Percentiles rank a stretch among this genome's conserved stretches.
These are phyloP conservation scores for Cutaneotrichosporon sp. DNA, from an alignment of 1,284 basidiomycete species.

Conservation along the genomic window DNA sequence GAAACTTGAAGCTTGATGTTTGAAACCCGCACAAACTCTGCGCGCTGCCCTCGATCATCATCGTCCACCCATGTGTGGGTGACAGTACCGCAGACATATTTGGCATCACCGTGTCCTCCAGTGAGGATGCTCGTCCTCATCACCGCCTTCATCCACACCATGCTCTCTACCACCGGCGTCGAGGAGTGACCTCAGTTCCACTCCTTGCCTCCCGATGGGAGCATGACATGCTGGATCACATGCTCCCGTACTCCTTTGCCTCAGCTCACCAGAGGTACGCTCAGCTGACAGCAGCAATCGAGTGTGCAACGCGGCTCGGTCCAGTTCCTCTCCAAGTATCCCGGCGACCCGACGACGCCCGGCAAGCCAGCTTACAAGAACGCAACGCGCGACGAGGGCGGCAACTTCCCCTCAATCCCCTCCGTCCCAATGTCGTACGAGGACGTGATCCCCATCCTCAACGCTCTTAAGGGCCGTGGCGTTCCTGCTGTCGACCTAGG, in stretches of 20 bases:
- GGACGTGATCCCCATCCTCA: constrained; percentile 57
- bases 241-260: neutral
- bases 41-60: no score
- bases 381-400: constrained; percentile 66
- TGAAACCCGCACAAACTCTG: no score
- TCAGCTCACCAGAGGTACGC: neutral
- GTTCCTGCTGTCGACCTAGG: constrained; percentile 47
- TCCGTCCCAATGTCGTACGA: constrained; percentile 61
- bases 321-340: constrained; percentile 69
- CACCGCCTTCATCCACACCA: no score
- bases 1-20: no score
- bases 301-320: constrained; percentile 81
- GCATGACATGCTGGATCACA: no score
- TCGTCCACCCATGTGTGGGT: no score
- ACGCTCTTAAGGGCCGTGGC: constrained; percentile 50
- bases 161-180: no score
- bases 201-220: no score
- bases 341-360: constrained; percentile 67
- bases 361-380: constrained; percentile 83
- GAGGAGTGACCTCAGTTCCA: no score
- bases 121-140: no score
- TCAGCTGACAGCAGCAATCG: constrained; percentile 55
- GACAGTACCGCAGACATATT: no score
- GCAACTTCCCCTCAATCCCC: constrained; percentile 76
- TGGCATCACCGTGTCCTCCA: no score